Base-by-base conservation (phyloP, 176 grass and related monocot genomes). In the Chrysopogon serrulatus region DNA sequence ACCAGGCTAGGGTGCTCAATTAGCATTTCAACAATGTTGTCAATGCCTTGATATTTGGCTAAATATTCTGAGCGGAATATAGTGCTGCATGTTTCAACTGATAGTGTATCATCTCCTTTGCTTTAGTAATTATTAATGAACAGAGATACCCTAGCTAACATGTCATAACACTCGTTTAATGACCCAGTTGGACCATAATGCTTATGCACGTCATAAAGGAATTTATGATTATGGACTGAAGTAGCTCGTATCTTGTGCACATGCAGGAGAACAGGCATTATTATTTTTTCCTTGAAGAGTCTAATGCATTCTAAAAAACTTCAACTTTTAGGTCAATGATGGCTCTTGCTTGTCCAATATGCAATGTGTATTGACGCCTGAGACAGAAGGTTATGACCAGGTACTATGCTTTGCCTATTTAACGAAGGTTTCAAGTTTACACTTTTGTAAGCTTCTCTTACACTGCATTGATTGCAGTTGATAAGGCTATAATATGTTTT, bases 261-360 rank as follows among this genome's bases (percentile, higher is more conserved):
- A 79, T 54, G 15, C 0, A 11, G 13, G 42, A 5, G 43, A 42
- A 39, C 31, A 10, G 6, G 4, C 2, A 13, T 73, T 51, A 42
- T 32, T 77, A n/a, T 32, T 48, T 0, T 63, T 41, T 86, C 24
- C 5, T 78, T 79, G 6, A 70, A 63, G 40, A 37, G 32, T 76
- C 48, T 80, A 66, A 72, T 57, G 35, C 10, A 47, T 69, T 63
- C 26, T 63, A 8, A 82, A 8, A 82, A 68, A 84, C 17, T 85
- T 44, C 14, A 73, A 82, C 84, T 21, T 88, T 68, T 86, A 98
- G 96, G 85, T 98, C 43, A 98, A 98, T 85, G 96, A 98, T 88
- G 96, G 96, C 30, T 98, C 96, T 56, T 98, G 96, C 85, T 85
- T 98, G 71, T 98, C 91, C 86, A 98, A 90, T 86, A 95, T 98